These are phyloP conservation scores for Chalciporus piperatus DNA, from an alignment of 768 basidiomycete species.

Conservation along the genomic window DNA sequence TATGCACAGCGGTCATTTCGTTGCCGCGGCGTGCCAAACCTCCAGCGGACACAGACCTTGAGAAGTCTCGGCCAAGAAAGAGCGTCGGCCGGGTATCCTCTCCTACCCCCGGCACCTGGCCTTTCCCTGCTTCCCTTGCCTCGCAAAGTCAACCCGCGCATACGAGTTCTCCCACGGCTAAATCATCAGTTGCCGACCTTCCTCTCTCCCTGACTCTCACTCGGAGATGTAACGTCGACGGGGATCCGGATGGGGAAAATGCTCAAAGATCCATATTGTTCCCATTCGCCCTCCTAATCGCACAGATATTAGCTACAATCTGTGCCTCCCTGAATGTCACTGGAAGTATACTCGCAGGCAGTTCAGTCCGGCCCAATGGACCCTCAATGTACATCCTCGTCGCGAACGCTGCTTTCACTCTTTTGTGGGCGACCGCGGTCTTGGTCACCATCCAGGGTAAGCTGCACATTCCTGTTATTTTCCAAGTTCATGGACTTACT, in stretches of 20 bases:
- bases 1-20: constrained; percentile 6
- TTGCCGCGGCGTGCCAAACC: background rate
- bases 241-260: background rate
- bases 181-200: background rate
- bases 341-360: constrained; percentile 8
- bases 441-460: constrained; percentile 24
- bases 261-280: background rate
- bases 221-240: background rate
- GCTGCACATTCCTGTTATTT: background rate
- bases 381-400: constrained; percentile 13
- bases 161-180: background rate
- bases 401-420: constrained; percentile 16
- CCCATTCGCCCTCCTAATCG: constrained; percentile 12
- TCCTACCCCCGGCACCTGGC: constrained; percentile 31
- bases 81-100: constrained; percentile 24
- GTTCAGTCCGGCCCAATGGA: background rate
- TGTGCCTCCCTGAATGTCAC: constrained; percentile 22
- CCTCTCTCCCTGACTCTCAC: constrained; percentile 3
- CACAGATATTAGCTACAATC: constrained; percentile 24
- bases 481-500: constrained; percentile 2
- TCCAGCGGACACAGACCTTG: constrained; percentile 1
- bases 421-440: constrained; percentile 24
- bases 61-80: constrained; percentile 13
- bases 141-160: constrained; percentile 2
- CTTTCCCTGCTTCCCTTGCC: constrained; percentile 30